Evolutionary conservation across 2,329 filamentous ascomycete species (phyloP), one percentile per base, ranked within the genome.

Genomic region (Fusarium nisikadoi): DNA sequence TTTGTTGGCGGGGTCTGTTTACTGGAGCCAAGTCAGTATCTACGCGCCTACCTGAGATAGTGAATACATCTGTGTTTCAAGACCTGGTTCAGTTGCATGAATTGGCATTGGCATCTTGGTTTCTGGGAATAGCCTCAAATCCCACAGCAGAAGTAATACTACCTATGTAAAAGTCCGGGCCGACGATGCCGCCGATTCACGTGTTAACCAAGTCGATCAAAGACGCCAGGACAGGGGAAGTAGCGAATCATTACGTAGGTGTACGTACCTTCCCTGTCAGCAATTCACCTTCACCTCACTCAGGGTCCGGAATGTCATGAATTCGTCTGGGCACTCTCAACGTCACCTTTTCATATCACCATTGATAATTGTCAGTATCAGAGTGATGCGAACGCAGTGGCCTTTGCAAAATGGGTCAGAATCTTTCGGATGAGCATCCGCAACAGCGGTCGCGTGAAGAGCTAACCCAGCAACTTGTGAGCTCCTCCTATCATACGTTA

Each of bases 401-500:
- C 62, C 62, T 54, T 71, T 61, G 70, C 75, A 83, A 68, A 67
- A 89, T 89, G 87, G 87, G 87, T 64, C 87, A 89, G 80, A 80
- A 76, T 74, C 81, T 84, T 62, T 89, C 87, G 58, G 83, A 84
- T 71, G 83, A 85, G 79, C 81, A 75, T 49, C 80, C 80, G 75
- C 79, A 78, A 67, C 81, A 79, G 70, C 83, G 82, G 71, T 86
- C 87, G 63, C 86, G 83, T 71, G 86, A 89, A 75, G 82, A 88
- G 78, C 79, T 89, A 66, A 83, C 82, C 25, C 83, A 83, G 62
- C 82, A 87, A 76, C 83, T 89, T 73, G 88, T 89, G 80, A 80
- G 83, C 62, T 62, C 47, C 62, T 23, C 29, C 16, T 33, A 64
- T 46, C 65, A 62, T 70, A 46, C 57, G 25, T 55, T 58, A 47